These are phyloP conservation scores for Azolla pinnata DNA, from an alignment of 75 land plant genomes.

Conservation along the genomic window DNA sequence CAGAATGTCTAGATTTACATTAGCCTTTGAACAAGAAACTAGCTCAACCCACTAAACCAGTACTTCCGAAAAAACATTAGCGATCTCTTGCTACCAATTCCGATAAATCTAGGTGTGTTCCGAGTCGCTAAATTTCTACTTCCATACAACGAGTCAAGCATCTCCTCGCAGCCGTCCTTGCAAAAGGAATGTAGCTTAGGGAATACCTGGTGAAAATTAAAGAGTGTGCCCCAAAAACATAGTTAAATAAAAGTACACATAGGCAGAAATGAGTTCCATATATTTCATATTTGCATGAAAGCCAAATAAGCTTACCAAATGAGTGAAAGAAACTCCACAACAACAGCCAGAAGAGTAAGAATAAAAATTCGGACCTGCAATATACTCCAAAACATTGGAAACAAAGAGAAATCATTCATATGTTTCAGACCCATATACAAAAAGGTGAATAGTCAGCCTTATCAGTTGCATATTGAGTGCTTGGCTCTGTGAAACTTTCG, in stretches of 20 bases:
- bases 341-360: conserved; percentile 53
- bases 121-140: conserved; percentile 46
- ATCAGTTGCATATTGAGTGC: too few species aligned
- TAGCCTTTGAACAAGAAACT: too few species aligned
- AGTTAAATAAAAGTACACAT: too few species aligned
- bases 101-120: too few species aligned
- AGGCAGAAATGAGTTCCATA: too few species aligned
- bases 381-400: not conserved
- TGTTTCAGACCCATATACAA: not conserved
- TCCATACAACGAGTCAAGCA: conserved; percentile 39
- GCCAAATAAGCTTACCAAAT: conserved; percentile 47
- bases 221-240: not conserved
- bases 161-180: conserved; percentile 41
- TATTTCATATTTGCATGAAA: too few species aligned
- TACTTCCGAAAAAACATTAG: too few species aligned
- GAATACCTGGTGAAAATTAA: conserved; percentile 41
- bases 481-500: too few species aligned
- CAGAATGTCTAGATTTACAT: too few species aligned
- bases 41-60: too few species aligned
- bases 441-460: too few species aligned
- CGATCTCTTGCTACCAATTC: too few species aligned
- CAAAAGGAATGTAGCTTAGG: conserved; percentile 69
- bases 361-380: conserved; percentile 49
- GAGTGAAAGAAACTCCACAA: conserved; percentile 62
- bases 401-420: not conserved